Evolutionary conservation across 176 grass and related monocot genomes (phyloP).

Genomic region (Saccharum officinarum): DNA sequence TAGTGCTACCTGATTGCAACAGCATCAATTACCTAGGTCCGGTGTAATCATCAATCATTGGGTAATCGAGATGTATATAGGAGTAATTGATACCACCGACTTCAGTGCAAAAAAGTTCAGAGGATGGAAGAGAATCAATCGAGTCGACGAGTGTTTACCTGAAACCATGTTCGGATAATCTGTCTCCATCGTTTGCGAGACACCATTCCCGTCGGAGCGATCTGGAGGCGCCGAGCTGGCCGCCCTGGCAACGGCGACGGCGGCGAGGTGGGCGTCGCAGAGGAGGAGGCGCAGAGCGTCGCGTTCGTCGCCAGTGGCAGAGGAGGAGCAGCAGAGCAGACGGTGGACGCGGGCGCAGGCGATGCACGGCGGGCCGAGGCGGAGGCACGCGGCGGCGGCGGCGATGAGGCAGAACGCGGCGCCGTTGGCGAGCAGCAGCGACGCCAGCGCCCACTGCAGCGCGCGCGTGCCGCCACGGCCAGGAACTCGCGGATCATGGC

Average conservation of each 20-base stretch:
- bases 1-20: background rate
- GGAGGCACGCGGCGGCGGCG: slow-evolving; percentile 23
- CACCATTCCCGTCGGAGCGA: too few species aligned
- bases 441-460: slow-evolving; percentile 47
- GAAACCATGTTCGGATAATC: background rate
- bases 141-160: background rate
- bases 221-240: background rate
- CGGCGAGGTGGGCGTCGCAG: slow-evolving; percentile 34
- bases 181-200: background rate
- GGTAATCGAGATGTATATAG: background rate
- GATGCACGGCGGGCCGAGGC: slow-evolving; percentile 43
- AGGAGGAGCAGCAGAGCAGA: slow-evolving; percentile 18
- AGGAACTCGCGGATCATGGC: slow-evolving; percentile 44
- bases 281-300: slow-evolving; percentile 28
- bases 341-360: slow-evolving; percentile 50
- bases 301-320: background rate
- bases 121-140: background rate
- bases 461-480: slow-evolving; percentile 27
- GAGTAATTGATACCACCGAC: background rate
- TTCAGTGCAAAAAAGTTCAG: background rate
- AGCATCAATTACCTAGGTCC: background rate
- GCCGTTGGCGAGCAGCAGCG: slow-evolving; percentile 52
- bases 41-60: background rate
- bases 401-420: slow-evolving; percentile 55
- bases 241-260: background rate